These are phyloP conservation scores for Rhodotorula mucilaginosa DNA, from an alignment of 1,284 basidiomycete genomes.

Conservation along the genomic window DNA sequence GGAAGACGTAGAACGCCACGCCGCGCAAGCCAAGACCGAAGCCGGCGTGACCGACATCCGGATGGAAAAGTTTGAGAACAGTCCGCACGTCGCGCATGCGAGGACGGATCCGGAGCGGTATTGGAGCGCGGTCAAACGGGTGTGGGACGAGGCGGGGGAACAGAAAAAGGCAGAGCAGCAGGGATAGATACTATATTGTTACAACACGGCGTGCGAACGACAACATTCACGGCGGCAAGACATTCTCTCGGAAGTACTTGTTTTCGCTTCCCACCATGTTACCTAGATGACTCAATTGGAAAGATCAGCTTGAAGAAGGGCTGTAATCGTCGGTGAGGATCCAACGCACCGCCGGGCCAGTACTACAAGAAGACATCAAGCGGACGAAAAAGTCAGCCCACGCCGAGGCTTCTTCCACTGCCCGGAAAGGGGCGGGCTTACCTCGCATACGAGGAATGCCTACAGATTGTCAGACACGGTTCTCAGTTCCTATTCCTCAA, in stretches of 20 bases:
- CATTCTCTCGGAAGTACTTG: slow-evolving; percentile 11
- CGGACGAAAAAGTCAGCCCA: background rate
- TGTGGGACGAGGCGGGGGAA: slow-evolving; percentile 21
- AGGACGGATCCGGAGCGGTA: slow-evolving; percentile 27
- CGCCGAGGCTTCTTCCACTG: background rate
- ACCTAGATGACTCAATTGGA: background rate
- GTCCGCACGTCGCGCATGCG: slow-evolving; percentile 33
- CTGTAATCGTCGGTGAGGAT: background rate
- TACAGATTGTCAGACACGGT: background rate
- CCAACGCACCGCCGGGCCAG: background rate
- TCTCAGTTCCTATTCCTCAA: fast-evolving
- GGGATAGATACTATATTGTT: background rate
- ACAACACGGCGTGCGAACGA: background rate
- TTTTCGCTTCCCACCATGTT: background rate
- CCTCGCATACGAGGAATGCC: background rate
- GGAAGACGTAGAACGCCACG: slow-evolving; percentile 31
- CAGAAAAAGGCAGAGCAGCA: background rate
- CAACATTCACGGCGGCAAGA: slow-evolving; percentile 2
- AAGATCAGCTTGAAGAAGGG: background rate
- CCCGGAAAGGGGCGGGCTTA: background rate
- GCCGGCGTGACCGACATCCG: slow-evolving; percentile 10
- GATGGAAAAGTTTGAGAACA: slow-evolving; percentile 27
- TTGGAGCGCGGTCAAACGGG: slow-evolving; percentile 20
- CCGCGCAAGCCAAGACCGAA: background rate
- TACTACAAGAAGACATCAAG: background rate